Evolutionary conservation across 352 stramenopile genomes (phyloP).

Genomic region (Pythium sukuiense): DNA sequence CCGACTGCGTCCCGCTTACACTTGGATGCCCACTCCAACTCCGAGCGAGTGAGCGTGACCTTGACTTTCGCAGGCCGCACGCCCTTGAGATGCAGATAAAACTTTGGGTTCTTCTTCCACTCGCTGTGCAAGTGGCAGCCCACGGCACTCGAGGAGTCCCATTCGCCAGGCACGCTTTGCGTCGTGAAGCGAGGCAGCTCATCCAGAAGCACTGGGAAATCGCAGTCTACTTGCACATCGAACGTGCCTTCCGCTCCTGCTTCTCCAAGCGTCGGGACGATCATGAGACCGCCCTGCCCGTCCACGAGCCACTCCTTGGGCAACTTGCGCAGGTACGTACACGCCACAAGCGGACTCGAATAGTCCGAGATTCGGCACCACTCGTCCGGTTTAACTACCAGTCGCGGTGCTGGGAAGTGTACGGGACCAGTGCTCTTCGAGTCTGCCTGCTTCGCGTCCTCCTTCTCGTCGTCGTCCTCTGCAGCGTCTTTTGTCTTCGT

Average conservation of each 20-base stretch:
- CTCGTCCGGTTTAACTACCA: slow-evolving; percentile 76
- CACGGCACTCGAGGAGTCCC: slow-evolving; percentile 55
- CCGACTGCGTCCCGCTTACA: slow-evolving; percentile 85
- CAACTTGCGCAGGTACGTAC: slow-evolving; percentile 66
- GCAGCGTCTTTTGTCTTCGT: slow-evolving; percentile 18
- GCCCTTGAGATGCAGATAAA: slow-evolving; percentile 73
- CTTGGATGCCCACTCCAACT: slow-evolving; percentile 79
- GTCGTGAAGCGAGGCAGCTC: slow-evolving; percentile 60
- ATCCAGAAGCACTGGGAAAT: slow-evolving; percentile 66
- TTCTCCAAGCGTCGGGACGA: slow-evolving; percentile 81
- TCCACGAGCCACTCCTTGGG: slow-evolving; percentile 61
- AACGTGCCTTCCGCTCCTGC: slow-evolving; percentile 67
- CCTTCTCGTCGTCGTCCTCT: slow-evolving; percentile 20
- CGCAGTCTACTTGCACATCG: slow-evolving; percentile 86
- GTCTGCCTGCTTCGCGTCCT: slow-evolving; percentile 25
- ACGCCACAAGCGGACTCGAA: slow-evolving; percentile 46
- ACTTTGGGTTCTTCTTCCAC: slow-evolving; percentile 90
- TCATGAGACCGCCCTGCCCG: slow-evolving; percentile 50
- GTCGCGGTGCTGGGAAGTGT: slow-evolving; percentile 47
- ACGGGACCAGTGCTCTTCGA: slow-evolving; percentile 10
- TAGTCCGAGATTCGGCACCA: slow-evolving; percentile 74
- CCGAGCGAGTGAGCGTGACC: slow-evolving; percentile 79
- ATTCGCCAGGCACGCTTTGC: slow-evolving; percentile 81
- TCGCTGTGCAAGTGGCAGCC: slow-evolving; percentile 79
- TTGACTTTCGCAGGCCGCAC: slow-evolving; percentile 69